Evolutionary conservation across 352 stramenopile genomes (phyloP), one percentile per base, ranked within the genome.

Genomic region (Globisporangium nodosum): DNA sequence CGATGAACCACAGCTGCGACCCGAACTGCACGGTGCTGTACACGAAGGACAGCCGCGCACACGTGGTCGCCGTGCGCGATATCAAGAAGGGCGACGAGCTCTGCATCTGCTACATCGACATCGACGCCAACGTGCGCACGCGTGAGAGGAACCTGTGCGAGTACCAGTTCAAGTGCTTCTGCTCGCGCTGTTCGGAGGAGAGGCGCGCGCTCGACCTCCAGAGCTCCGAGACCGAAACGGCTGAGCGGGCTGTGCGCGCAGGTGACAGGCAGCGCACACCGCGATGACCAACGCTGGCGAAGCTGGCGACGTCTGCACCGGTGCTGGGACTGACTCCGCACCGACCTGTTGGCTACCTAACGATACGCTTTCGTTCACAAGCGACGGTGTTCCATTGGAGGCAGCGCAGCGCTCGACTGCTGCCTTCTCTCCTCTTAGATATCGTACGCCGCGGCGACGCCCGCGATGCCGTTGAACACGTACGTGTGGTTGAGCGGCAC

Each of bases 1-100:
- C 94, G 67, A 98, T 98, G 92, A 99, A 99, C 74, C 96, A 99
- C 76, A 97, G 87, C 53, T 99, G 94, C 69, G 78, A 91, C 52
- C 92, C 92, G 2, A 98, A 98, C 71, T 92, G 95, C 56, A 85
- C 90, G 5, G 78, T 97, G 54, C 65, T 96, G 35, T 98, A 98
- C 77, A 90, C 82, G 35, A 87, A 88, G 60, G 74, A 89, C 56
- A 78, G 82, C 63, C 60, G 71, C 49, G 81, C 80, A 18, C 81
- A 90, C 21, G 81, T 91, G 18, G 87, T 90, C 59, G 80, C 85
- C 3, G 73, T 92, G 20, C 70, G 84, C 47, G 76, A 86, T 33
- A 90, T 94, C 56, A 18, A 66, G 42, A 71, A 78, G 49, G 88
- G 90, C 47, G 96, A 98, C 50, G 96, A 99, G 76, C 70, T 99